Evolutionary conservation across 2,329 filamentous ascomycete genomes (phyloP).

Genomic region (Botryotinia globosa): DNA sequence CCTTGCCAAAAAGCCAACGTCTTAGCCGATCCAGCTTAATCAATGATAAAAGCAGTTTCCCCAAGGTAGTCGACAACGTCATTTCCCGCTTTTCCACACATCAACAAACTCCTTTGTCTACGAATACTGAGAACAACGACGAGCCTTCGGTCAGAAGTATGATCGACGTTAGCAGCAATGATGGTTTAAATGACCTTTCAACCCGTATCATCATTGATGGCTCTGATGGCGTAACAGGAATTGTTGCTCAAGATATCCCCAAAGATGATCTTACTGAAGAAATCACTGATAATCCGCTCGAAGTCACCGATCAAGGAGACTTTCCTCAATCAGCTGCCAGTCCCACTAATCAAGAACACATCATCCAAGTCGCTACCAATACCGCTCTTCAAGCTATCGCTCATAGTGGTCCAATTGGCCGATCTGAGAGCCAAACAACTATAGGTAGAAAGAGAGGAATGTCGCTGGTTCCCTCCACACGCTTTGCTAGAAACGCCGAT

Average conservation of each 20-base stretch:
- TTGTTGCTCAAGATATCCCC: not conserved
- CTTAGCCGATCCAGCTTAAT: not conserved
- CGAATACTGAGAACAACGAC: not conserved
- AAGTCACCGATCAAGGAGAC: not conserved
- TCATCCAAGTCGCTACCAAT: not conserved
- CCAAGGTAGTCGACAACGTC: not conserved
- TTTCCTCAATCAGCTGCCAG: not conserved
- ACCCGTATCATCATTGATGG: not conserved
- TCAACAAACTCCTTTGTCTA: not conserved
- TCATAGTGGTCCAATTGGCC: not conserved
- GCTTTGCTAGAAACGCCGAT: constrained; percentile 4
- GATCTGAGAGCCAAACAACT: not conserved
- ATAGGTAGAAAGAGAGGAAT: not conserved
- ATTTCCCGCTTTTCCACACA: not conserved
- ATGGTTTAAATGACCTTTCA: not conserved
- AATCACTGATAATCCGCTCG: no score
- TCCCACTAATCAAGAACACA: not conserved
- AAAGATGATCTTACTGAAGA: not conserved
- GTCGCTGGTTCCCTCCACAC: not conserved
- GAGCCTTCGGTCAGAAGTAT: not conserved
- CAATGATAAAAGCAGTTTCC: not conserved
- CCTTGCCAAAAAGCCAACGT: not conserved
- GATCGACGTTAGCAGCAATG: not conserved
- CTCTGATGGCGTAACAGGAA: not conserved
- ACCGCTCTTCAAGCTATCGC: not conserved